Conservation (phyloP, 1,284 basidiomycete species). For the Ganoderma resinaceum region DNA sequence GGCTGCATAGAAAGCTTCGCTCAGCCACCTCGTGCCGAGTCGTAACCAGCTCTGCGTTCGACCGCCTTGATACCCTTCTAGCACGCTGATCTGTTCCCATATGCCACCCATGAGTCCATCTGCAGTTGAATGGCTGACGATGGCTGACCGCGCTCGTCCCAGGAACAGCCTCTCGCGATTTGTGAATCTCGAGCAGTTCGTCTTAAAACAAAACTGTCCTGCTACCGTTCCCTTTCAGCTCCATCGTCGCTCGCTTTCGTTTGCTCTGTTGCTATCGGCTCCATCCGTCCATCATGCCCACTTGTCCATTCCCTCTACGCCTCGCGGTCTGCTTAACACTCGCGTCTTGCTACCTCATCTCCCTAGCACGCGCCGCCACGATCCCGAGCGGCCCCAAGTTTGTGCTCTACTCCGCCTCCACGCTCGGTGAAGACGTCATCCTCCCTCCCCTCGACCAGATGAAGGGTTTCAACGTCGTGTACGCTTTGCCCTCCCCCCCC, state of each 20-base stretch:
- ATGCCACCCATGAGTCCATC: not conserved
- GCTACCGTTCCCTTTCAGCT: not conserved
- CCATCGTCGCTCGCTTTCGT: not conserved
- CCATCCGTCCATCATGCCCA: not conserved
- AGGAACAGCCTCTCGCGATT: not conserved
- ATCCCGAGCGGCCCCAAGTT: conserved; percentile 16
- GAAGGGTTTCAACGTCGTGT: conserved; percentile 57
- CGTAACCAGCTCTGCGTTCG: not conserved
- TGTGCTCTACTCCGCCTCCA: conserved; percentile 23
- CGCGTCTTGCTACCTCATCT: not conserved
- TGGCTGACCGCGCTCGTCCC: not conserved
- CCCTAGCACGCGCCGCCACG: not conserved
- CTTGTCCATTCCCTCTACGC: not conserved
- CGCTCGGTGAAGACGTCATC: conserved; percentile 13
- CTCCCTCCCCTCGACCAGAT: conserved; percentile 20
- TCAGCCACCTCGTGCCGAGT: not conserved
- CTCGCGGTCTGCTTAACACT: not conserved
- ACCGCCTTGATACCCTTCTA: not conserved
- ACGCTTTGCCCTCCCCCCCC: conserved; percentile 26
- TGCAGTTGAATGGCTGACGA: not conserved
- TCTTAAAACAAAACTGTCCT: not conserved
- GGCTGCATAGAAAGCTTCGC: not conserved
- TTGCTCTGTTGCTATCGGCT: not conserved
- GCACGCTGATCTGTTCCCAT: not conserved
- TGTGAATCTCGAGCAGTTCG: not conserved